Base-by-base conservation (phyloP, 2,329 filamentous ascomycete species). In the Tolypocladium cylindrosporum region DNA sequence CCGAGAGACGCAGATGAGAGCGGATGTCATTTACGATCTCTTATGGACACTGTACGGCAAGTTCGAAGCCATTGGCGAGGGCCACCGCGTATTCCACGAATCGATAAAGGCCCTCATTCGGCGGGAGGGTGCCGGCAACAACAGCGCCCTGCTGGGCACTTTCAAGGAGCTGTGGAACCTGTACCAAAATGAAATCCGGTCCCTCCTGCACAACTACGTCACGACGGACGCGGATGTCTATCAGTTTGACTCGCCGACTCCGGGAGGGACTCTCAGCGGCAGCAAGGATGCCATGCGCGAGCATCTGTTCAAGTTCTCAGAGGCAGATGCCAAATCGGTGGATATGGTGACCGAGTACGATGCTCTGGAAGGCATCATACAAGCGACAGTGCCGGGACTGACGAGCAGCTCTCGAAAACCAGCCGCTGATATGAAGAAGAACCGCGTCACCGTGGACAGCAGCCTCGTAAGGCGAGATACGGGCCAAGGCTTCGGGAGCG, bases 101-200 rank as follows among this genome's bases (percentile, higher is more conserved):
- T 89, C 95, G 53, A 88, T 97, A 67, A 88, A 88, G 61, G 89
- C 90, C 1, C 89, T 99, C 59, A 85, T 93, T 57, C 85, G 87
- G 61, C 85, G 95, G 55, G 92, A 97, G 68, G 89, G 88, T 5
- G 77, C 78, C 19, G 72, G 85, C 71, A 77, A 87, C 76, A 76
- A 84, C 65, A 81, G 76, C 45, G 80, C 83, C 1, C 79, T 97
- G 55, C 87, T 91, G 7, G 87, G 91, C 57, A 91, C 91, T 58
- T 99, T 99, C 74, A 94, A 93, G 68, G 94, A 97, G 74, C 77
- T 99, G 45, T 99, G 95, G 95, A 96, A 97, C 69, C 78, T 99
- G 9, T 93, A 97, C 67, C 94, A 99, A 69, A 97, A 95, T 72
- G 94, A 99, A 79, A 97, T 99, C 63, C 85, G 92, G 48, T 95